Evolutionary conservation across 805 yeast genomes (phyloP).

Genomic region (Metschnikowia reukaufii): DNA sequence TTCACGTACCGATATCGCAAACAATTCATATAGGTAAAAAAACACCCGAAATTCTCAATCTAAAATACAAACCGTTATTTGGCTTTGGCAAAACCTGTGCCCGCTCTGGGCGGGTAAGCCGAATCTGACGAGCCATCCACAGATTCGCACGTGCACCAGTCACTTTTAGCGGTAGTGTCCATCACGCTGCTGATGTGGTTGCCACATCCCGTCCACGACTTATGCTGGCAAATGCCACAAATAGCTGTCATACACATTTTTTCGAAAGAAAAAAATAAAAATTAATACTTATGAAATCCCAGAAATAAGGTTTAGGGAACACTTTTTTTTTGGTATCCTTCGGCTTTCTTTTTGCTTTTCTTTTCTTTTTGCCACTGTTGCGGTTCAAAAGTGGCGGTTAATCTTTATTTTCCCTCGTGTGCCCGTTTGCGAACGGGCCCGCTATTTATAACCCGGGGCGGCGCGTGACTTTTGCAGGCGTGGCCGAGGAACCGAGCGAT

Average conservation of each 20-base stretch:
- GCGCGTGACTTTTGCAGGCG: not conserved
- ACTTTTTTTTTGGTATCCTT: too few species aligned
- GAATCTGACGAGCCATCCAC: constrained; percentile 39
- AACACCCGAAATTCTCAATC: too few species aligned
- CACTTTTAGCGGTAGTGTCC: constrained; percentile 47
- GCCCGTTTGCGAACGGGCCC: not conserved
- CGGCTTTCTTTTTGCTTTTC: too few species aligned
- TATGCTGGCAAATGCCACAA: constrained; percentile 46
- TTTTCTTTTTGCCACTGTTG: too few species aligned
- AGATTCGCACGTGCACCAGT: constrained; percentile 58
- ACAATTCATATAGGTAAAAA: too few species aligned
- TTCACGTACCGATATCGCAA: not conserved
- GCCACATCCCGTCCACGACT: constrained; percentile 68
- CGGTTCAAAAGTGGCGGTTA: too few species aligned
- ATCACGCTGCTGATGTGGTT: constrained; percentile 54
- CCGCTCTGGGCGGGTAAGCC: constrained; percentile 58
- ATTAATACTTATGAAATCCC: too few species aligned
- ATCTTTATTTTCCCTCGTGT: not conserved
- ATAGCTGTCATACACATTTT: constrained; percentile 38
- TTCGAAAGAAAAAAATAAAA: not conserved
- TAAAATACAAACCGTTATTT: not conserved
- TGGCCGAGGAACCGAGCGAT: not conserved
- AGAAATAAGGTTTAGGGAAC: too few species aligned
- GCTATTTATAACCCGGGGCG: not conserved
- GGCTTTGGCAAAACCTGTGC: constrained; percentile 53